A percentile compares a stretch with the other conserved stretches of the same genome.
phyloP scores from a whole-genome alignment of 768 basidiomycete genomes.

The Trametes meyenii region DNA sequence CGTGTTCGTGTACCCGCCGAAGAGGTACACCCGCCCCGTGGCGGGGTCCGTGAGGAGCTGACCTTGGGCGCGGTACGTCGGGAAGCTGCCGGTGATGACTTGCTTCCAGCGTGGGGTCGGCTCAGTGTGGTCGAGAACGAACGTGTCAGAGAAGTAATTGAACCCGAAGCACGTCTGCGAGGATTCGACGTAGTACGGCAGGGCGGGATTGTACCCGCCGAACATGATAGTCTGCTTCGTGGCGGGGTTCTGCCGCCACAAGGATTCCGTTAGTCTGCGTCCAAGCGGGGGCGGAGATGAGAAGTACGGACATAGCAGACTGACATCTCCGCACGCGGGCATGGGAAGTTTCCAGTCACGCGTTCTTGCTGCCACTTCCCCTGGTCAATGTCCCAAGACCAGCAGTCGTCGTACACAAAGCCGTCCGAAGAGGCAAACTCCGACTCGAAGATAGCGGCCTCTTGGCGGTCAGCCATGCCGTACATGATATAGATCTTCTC shows the following conservation, averaged over 20 bases:
- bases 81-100: slow-evolving; percentile 45
- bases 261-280: not conserved
- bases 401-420: slow-evolving; percentile 38
- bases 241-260: slow-evolving; percentile 33
- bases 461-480: slow-evolving; percentile 40
- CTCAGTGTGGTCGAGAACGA: slow-evolving; percentile 32
- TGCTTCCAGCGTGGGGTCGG: slow-evolving; percentile 38
- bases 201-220: slow-evolving; percentile 42
- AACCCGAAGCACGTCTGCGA: slow-evolving; percentile 30
- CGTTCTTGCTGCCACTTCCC: slow-evolving; percentile 39
- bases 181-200: slow-evolving; percentile 17
- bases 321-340: slow-evolving; percentile 38
- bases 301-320: slow-evolving; percentile 35
- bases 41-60: slow-evolving; percentile 38
- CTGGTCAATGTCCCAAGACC: slow-evolving; percentile 39
- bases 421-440: slow-evolving; percentile 29
- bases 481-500: slow-evolving; percentile 39
- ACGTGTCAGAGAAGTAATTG: slow-evolving; percentile 47
- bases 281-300: not conserved
- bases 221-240: slow-evolving; percentile 42
- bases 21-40: slow-evolving; percentile 42
- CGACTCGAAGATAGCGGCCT: slow-evolving; percentile 30
- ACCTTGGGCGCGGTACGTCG: slow-evolving; percentile 43
- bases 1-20: slow-evolving; percentile 45
- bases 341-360: slow-evolving; percentile 38